Base-by-base conservation (phyloP, 1,284 basidiomycete genomes). In the Sanghuangporus baumii region DNA sequence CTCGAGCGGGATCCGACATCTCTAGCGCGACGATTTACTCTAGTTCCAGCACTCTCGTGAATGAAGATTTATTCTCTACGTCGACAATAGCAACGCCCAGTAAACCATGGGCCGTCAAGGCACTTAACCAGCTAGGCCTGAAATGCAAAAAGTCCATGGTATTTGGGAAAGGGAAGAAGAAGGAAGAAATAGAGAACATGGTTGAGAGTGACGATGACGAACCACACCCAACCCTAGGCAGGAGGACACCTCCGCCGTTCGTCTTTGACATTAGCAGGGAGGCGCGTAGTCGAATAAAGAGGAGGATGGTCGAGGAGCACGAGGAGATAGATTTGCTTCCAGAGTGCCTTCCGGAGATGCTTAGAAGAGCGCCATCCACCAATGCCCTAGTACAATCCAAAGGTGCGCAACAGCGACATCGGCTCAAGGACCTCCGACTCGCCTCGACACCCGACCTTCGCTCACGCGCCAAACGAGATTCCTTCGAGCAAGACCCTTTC, bases 61-160 rank as follows among this genome's bases (percentile, higher is more conserved):
- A 43, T n/a, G 51, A 55, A 51, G 59, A 60, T 16, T 26, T 11
- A 40, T 55, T 60, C 40, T 11, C 26, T 40, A 55, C 43, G 26
- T n/a, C 50, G 16, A 26, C 59, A 20, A 31, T 18, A 9, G 18
- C 36, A n/a, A 31, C 8, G 40, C 61, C 56, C 20, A 57, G 55
- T 20, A 62, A 62, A 40, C 50, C 55, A 43, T 62, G 61, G 61
- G 55, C 55, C 16, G 40, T 58, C 7, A 57, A 62, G 34, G 61
- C 61, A 9, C 51, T 62, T 9, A 54, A 40, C 14, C 56, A 62
- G 23, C 56, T 62, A n/a, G 50, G 61, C 6, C 11, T 58, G 38
- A 62, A 43, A 56, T 34, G 48, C 38, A 62, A 55, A 36, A 58
- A 46, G n/a, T 54, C 61, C 12, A 43, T 46, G 23, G 26, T 41